Percentiles rank a stretch among this genome's conserved stretches.
Conservation (phyloP, 2,329 filamentous ascomycete species). For the Alternaria sp. region DNA sequence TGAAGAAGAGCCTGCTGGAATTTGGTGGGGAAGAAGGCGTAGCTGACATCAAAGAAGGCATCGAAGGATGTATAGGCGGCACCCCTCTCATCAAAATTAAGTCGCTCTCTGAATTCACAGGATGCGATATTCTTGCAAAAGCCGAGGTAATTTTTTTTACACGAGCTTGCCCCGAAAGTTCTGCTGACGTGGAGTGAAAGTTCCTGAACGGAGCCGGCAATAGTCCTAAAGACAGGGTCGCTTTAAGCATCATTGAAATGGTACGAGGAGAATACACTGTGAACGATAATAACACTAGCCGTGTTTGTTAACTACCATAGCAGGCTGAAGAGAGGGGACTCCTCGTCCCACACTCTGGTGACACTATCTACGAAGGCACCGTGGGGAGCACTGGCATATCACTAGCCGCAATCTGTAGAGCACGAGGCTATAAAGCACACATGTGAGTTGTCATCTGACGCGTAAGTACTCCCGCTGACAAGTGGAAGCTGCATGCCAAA, state of each 20-base stretch:
- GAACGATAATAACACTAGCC: not conserved
- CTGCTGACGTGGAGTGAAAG: conserved; percentile 43
- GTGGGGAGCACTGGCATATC: conserved; percentile 97
- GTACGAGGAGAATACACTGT: conserved; percentile 44
- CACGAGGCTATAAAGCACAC: conserved; percentile 87
- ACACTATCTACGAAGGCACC: conserved; percentile 97
- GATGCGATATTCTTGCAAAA: conserved; percentile 89
- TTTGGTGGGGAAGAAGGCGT: conserved; percentile 24
- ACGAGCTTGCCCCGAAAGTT: not conserved
- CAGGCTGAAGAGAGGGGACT: conserved; percentile 80
- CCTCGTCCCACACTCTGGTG: conserved; percentile 79
- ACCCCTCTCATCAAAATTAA: conserved; percentile 88
- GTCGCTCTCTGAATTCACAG: conserved; percentile 84
- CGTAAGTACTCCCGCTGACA: conserved; percentile 17
- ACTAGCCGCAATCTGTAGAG: conserved; percentile 85
- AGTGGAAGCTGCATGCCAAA: conserved; percentile 83
- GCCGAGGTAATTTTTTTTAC: conserved; percentile 68
- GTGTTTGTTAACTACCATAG: conserved; percentile 28
- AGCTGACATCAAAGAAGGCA: conserved; percentile 71
- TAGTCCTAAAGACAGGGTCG: conserved; percentile 94
- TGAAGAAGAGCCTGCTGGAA: conserved; percentile 38
- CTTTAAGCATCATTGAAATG: conserved; percentile 82
- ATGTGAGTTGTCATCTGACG: conserved; percentile 64
- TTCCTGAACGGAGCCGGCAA: conserved; percentile 94
- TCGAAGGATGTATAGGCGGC: conserved; percentile 91